Evolutionary conservation across 1,139 yeast species (phyloP).

Genomic region (Saccharomyces hybrid): DNA sequence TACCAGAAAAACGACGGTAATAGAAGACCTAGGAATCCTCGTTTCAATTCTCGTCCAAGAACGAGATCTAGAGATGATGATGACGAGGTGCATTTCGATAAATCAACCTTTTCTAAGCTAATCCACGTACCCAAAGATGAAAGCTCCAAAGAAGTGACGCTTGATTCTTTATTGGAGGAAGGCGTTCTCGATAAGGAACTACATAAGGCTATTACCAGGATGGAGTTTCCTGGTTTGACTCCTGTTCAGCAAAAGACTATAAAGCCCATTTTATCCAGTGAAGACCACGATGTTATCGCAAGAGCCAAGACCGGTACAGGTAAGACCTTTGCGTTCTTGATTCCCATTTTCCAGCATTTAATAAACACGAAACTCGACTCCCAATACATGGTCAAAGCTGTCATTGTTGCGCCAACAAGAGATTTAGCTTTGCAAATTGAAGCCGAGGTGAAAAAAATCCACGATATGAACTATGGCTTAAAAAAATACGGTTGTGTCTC

Average conservation of each 20-base stretch:
- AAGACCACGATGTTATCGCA: conserved; percentile 60
- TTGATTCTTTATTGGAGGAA: conserved; percentile 23
- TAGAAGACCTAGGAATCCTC: not conserved
- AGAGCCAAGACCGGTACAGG: conserved; percentile 96
- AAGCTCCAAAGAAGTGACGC: conserved; percentile 15
- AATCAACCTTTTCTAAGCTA: conserved; percentile 13
- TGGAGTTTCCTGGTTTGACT: conserved; percentile 49
- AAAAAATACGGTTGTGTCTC: conserved; percentile 34
- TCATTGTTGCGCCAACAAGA: conserved; percentile 84
- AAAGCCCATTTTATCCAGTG: conserved; percentile 51
- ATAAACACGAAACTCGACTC: conserved; percentile 29
- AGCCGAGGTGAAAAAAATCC: conserved; percentile 50
- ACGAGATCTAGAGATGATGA: conserved; percentile 5
- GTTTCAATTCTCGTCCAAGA: conserved; percentile 3
- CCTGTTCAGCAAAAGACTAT: conserved; percentile 73
- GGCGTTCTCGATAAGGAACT: conserved; percentile 19
- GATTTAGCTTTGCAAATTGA: conserved; percentile 84
- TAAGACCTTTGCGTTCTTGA: conserved; percentile 79
- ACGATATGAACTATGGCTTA: conserved; percentile 25
- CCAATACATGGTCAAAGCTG: conserved; percentile 40
- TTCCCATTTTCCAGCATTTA: conserved; percentile 64
- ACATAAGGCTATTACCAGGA: conserved; percentile 34
- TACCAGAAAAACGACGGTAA: not conserved
- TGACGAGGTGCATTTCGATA: conserved; percentile 7
- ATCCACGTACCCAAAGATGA: conserved; percentile 16